Conservation (phyloP, 352 stramenopile species). For the Blastocystis sp. region DNA sequence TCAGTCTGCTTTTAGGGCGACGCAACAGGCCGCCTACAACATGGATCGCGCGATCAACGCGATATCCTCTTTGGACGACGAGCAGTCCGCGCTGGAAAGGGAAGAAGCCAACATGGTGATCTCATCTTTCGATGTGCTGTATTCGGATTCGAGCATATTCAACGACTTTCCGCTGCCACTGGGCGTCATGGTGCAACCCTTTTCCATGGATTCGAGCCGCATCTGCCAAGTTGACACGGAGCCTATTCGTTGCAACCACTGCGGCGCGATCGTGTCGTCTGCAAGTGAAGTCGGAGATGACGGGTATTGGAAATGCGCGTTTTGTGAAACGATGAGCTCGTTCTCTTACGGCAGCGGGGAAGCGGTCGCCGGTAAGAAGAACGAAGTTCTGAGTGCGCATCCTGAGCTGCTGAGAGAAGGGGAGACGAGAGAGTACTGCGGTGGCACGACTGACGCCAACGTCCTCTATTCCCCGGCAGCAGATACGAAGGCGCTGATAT, state of each 20-base stretch:
- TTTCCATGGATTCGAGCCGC: not conserved
- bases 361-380: not conserved
- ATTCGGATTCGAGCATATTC: slow-evolving; percentile 23
- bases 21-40: slow-evolving; percentile 13
- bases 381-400: not conserved
- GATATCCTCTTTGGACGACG: slow-evolving; percentile 26
- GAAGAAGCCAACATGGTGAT: slow-evolving; percentile 9
- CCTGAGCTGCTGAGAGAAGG: not conserved
- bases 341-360: not conserved
- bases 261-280: not conserved
- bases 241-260: slow-evolving; percentile 3
- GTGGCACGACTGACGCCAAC: not conserved
- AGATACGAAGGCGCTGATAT: not conserved
- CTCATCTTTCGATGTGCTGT: slow-evolving; percentile 5
- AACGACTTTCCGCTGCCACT: slow-evolving; percentile 13
- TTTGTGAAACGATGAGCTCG: slow-evolving; percentile 7
- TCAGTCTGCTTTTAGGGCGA: not conserved
- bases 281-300: not conserved
- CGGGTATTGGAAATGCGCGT: slow-evolving; percentile 16
- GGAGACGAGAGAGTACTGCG: not conserved
- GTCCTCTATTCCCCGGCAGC: slow-evolving; percentile 4
- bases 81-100: not conserved
- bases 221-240: not conserved
- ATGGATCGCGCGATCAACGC: slow-evolving; percentile 4
- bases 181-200: slow-evolving; percentile 10